Evolutionary conservation across 2,329 filamentous ascomycete species (phyloP).

Genomic region (Clonostachys rosea): DNA sequence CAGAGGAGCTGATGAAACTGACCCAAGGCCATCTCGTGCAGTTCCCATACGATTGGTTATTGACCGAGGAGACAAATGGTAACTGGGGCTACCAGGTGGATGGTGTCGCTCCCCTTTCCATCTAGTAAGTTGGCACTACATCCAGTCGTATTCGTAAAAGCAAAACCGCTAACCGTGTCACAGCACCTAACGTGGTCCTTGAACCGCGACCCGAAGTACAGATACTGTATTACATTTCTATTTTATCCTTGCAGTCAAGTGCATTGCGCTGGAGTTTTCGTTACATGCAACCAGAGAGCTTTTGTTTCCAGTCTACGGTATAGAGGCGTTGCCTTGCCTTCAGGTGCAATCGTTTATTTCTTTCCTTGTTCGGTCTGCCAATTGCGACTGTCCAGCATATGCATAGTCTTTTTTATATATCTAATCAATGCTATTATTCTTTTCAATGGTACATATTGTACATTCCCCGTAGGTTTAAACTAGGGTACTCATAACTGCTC

Average conservation of each 20-base stretch:
- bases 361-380: neutral
- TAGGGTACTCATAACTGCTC: too few species aligned
- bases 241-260: neutral
- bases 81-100: conserved; percentile 98
- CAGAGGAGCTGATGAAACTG: conserved; percentile 75
- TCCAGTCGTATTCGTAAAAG: neutral
- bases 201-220: neutral
- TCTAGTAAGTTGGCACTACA: conserved; percentile 67
- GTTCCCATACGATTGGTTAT: conserved; percentile 95
- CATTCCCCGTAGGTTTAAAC: too few species aligned
- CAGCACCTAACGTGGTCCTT: conserved; percentile 18
- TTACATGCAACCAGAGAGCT: neutral
- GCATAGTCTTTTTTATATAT: neutral
- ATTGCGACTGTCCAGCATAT: neutral
- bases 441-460: too few species aligned
- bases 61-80: conserved; percentile 83
- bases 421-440: neutral
- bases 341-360: neutral
- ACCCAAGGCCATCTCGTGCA: conserved; percentile 85
- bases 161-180: conserved; percentile 14
- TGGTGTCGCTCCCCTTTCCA: conserved; percentile 91
- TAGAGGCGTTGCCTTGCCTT: too few species aligned
- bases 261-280: too few species aligned
- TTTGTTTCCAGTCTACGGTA: neutral
- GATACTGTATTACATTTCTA: neutral